Percentiles rank a stretch among this genome's conserved stretches.
Evolutionary conservation across 1,284 basidiomycete species (phyloP).

Genomic region (Gymnopus androsaceus): DNA sequence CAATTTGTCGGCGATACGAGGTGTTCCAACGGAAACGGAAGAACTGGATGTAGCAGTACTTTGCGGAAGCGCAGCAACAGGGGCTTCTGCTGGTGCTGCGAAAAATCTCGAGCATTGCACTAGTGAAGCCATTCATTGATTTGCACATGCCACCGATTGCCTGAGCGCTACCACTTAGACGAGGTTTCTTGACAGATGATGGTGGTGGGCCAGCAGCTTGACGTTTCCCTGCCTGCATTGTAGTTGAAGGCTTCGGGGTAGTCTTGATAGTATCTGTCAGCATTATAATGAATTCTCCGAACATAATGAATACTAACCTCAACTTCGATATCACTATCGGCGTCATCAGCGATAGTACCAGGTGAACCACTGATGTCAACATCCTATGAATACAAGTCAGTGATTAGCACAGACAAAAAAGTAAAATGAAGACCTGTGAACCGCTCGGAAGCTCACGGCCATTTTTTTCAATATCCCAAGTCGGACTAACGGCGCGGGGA

Average conservation of each 20-base stretch:
- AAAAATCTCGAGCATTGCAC: not conserved
- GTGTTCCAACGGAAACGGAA: not conserved
- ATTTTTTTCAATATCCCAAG: not conserved
- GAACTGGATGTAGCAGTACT: not conserved
- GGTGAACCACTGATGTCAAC: too few species aligned
- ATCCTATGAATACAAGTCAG: not conserved
- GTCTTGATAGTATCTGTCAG: too few species aligned
- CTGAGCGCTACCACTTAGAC: not conserved
- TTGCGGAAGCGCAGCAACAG: too few species aligned
- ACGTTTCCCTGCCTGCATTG: not conserved
- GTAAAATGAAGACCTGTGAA: not conserved
- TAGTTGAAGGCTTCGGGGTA: not conserved
- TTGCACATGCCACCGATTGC: not conserved
- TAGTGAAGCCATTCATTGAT: not conserved
- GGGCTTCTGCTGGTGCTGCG: too few species aligned
- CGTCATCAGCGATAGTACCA: not conserved
- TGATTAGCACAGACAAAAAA: not conserved
- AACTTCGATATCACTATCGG: not conserved
- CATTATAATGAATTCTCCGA: too few species aligned
- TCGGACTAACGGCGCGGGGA: not conserved
- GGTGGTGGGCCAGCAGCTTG: not conserved
- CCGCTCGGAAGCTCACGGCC: not conserved
- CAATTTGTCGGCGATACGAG: not conserved
- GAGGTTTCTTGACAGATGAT: not conserved
- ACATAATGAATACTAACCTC: not conserved